These are phyloP conservation scores for Leccinum variicolor DNA, from an alignment of 768 basidiomycete species.

Conservation along the genomic window DNA sequence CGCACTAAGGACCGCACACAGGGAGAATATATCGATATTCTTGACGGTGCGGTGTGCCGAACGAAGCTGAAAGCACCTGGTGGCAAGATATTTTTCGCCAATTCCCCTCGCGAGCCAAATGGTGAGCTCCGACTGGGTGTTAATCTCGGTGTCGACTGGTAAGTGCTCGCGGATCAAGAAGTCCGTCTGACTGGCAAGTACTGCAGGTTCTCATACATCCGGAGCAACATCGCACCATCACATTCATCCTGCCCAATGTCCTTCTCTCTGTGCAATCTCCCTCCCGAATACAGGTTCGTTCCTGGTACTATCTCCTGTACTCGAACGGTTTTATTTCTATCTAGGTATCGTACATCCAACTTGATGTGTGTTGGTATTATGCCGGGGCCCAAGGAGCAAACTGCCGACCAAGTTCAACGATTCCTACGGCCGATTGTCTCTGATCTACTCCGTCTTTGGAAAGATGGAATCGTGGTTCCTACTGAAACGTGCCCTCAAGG, in stretches of 20 bases:
- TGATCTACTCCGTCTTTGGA: background rate
- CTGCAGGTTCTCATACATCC: background rate
- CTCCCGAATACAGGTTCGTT: background rate
- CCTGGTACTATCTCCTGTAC: background rate
- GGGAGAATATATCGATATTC: background rate
- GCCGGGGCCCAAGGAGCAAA: background rate
- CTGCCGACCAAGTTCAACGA: background rate
- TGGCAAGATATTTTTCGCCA: background rate
- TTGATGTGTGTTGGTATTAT: background rate
- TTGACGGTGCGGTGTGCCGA: background rate
- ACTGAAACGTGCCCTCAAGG: background rate
- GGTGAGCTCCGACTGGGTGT: background rate
- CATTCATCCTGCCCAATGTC: background rate
- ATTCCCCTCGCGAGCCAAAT: background rate
- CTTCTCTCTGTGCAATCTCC: background rate
- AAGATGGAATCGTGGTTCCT: background rate
- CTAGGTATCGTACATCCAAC: background rate
- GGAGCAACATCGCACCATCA: background rate
- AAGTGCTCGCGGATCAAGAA: too few species aligned
- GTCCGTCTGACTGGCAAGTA: background rate
- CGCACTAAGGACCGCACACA: too few species aligned
- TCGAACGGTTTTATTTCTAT: background rate
- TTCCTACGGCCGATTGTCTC: background rate
- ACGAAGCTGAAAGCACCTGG: background rate
- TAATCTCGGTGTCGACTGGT: background rate